Evolutionary conservation across 208 protist species (phyloP), one percentile per base, ranked within the genome.

Genomic region (Leishmania mexicana): DNA sequence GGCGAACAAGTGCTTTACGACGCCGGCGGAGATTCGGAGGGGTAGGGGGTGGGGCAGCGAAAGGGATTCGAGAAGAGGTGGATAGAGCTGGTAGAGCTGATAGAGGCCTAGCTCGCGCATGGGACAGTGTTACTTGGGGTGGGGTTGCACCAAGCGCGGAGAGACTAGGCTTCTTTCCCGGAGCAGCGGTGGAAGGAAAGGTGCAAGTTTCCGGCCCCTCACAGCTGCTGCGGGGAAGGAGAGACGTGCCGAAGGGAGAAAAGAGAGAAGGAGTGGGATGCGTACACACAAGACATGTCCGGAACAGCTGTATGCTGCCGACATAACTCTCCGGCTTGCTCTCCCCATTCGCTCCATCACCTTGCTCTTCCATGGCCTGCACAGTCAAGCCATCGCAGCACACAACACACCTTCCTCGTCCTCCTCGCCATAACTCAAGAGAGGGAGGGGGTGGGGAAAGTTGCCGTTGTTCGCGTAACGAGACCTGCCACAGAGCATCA

Each of bases 241-340:
- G 73, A 64, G 73, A 31, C 35, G 49, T 57, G 38, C 76, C 10
- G 24, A 35, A 79, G 35, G n/a, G 54, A 76, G 68, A 75, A 4
- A 70, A 68, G 65, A 35, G 54, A 81, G 54, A 72, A 4, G n/a
- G 62, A 28, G 42, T 71, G 64, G 10, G 35, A n/a, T 7, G 15
- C 31, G 31, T 40, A 68, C 28, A 21, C 62, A 40, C 31, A 68
- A 13, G 31, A 68, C 62, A 38, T 13, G 31, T 19, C 62, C 6
- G 15, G 31, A 35, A 58, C 42, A 19, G 6, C 54, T 11, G 13
- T 10, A 72, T 57, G 31, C 28, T 40, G 31, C 6, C 62, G 31
- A 17, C 4, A 21, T 40, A 3, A 42, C 31, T 68, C 62, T 40
- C 62, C 62, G 13, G 31, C 62, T 68, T 68, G 28, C 58, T 64